phyloP scores from a whole-genome alignment of 257 asterid genomes.

The Petunia axillaris region DNA sequence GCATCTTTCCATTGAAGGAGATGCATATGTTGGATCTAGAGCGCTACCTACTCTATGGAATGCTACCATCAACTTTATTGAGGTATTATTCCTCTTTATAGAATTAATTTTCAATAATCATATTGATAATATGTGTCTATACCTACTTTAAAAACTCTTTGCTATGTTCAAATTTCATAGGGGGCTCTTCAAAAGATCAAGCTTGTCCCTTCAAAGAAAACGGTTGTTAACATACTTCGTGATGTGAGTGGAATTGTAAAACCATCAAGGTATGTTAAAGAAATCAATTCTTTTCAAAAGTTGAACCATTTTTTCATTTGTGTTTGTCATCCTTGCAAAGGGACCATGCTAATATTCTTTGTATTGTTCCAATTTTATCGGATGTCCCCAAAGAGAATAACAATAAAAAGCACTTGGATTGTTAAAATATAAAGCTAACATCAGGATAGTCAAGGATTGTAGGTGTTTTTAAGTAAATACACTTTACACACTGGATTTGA shows the following conservation, averaged over 20 bases:
- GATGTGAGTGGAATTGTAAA: conserved; percentile 73
- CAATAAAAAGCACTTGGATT: too few species aligned
- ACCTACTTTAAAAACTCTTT: too few species aligned
- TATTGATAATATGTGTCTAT: too few species aligned
- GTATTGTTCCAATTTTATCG: too few species aligned
- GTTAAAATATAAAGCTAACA: too few species aligned
- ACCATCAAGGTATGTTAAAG: conserved; percentile 75
- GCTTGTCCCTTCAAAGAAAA: conserved; percentile 80
- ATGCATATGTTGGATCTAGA: conserved; percentile 75
- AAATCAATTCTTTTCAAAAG: neutral
- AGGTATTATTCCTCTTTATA: conserved; percentile 48
- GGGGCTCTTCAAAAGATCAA: conserved; percentile 65
- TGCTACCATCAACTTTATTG: conserved; percentile 67
- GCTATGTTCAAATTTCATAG: conserved; percentile 33
- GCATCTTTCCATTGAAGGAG: conserved; percentile 77
- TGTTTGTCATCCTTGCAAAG: too few species aligned
- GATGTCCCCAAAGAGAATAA: too few species aligned
- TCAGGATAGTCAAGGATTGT: too few species aligned
- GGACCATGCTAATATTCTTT: too few species aligned
- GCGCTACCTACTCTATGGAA: conserved; percentile 88
- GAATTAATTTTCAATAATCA: neutral
- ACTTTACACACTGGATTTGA: too few species aligned
- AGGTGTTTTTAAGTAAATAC: too few species aligned
- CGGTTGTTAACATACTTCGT: conserved; percentile 68
- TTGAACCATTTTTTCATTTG: neutral